A percentile compares a stretch with the other conserved stretches of the same genome.
Evolutionary conservation across 129 eudicot genomes (phyloP).

Genomic region (Sambucus nigra): DNA sequence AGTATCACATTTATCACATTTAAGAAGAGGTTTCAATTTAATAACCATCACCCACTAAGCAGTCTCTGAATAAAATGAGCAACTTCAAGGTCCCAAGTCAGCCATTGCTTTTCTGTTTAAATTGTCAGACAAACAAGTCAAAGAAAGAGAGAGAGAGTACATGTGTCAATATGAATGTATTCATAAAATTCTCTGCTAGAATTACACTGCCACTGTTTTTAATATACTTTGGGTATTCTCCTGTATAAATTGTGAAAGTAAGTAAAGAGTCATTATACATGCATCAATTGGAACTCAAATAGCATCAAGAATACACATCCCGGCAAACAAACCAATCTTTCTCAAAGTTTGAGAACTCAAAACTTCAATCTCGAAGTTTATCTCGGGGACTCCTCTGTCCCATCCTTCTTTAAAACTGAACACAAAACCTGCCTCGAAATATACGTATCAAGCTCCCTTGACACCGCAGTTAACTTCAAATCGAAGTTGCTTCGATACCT

Average conservation of each 20-base stretch:
- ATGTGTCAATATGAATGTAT: neutral
- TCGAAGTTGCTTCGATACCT: conserved; percentile 66
- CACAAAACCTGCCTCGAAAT: conserved; percentile 80
- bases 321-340: conserved; percentile 16
- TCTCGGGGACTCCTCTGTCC: conserved; percentile 53
- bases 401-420: conserved; percentile 54
- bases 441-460: conserved; percentile 79
- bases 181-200: no score
- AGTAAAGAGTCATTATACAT: no score
- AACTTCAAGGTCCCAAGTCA: no score
- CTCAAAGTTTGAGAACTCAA: conserved; percentile 55
- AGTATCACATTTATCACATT: no score
- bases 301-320: conserved; percentile 13
- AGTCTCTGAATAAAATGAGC: no score
- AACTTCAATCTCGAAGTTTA: conserved; percentile 9
- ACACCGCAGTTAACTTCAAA: conserved; percentile 68
- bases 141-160: neutral
- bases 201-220: no score
- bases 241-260: no score
- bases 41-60: no score
- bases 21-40: no score
- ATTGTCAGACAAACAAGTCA: no score
- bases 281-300: neutral
- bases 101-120: no score
- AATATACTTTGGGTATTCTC: no score